Percentiles rank a stretch among this genome's conserved stretches.
Conservation (phyloP, 257 asterid genomes). For the Plantago elongata region DNA sequence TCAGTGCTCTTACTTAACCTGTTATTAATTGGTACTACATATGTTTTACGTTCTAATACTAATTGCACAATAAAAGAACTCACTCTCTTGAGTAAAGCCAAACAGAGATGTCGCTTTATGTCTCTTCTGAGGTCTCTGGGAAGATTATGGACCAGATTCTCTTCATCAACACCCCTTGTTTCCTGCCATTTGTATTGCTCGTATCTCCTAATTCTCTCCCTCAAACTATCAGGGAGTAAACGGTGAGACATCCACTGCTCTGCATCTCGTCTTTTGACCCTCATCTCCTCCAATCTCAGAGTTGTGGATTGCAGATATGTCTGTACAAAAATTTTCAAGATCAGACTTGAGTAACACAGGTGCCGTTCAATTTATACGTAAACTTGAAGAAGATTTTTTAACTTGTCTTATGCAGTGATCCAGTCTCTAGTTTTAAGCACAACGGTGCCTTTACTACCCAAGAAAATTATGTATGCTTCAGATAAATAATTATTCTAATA, state of each 20-base stretch:
- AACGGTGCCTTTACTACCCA: no score
- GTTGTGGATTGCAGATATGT: constrained; percentile 93
- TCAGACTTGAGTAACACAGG: neutral
- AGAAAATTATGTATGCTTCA: no score
- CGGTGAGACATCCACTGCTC: constrained; percentile 99
- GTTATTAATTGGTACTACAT: no score
- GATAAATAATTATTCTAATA: no score
- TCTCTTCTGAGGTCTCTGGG: constrained; percentile 98
- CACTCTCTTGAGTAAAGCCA: constrained; percentile 82
- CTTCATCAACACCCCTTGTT: constrained; percentile 96
- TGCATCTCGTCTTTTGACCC: constrained; percentile 96
- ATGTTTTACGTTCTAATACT: neutral
- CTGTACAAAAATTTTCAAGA: constrained; percentile 39
- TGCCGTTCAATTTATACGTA: neutral
- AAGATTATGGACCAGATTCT: constrained; percentile 68
- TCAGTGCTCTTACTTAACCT: no score
- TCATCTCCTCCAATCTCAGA: constrained; percentile 87
- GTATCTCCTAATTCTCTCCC: constrained; percentile 80
- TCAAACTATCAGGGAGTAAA: constrained; percentile 72
- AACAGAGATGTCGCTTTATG: constrained; percentile 90
- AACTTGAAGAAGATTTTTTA: no score
- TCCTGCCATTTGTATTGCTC: constrained; percentile 98
- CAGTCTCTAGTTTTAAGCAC: no score
- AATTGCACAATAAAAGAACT: constrained; percentile 23
- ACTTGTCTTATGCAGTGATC: no score